Conservation (phyloP, 345 rosid genomes). For the Lepidium didymum region DNA sequence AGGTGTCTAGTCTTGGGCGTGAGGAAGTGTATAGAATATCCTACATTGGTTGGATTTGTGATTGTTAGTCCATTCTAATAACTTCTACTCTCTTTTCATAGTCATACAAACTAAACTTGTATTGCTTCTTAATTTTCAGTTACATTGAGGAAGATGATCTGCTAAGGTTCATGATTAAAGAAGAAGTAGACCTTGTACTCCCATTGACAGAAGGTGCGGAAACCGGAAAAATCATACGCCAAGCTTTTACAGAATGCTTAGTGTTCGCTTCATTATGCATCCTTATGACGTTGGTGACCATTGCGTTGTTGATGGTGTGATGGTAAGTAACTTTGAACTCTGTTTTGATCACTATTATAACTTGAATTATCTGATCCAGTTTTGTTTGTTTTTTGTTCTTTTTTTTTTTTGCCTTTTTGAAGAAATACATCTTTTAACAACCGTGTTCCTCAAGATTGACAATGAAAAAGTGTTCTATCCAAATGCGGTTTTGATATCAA, state of each 20-base stretch:
- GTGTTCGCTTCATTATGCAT: slow-evolving; percentile 95
- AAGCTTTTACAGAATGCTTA: slow-evolving; percentile 61
- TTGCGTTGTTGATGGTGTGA: slow-evolving; percentile 68
- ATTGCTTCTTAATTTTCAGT: slow-evolving; percentile 30
- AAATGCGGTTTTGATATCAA: slow-evolving; percentile 58
- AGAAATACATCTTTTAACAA: slow-evolving; percentile 78
- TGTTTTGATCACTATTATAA: not conserved
- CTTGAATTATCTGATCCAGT: not conserved
- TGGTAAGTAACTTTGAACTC: slow-evolving; percentile 32
- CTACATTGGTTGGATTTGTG: no score
- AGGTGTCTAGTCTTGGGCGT: no score
- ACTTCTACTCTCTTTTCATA: no score
- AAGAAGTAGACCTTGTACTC: slow-evolving; percentile 78
- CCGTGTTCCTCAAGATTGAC: slow-evolving; percentile 73
- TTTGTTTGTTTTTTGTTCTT: no score
- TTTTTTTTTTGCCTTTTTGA: slow-evolving; percentile 38
- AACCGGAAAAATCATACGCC: slow-evolving; percentile 44
- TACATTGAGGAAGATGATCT: slow-evolving; percentile 73
- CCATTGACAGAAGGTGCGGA: slow-evolving; percentile 58
- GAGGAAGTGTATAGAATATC: no score
- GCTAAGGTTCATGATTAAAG: slow-evolving; percentile 73
- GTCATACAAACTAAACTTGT: not conserved
- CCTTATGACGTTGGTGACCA: slow-evolving; percentile 96
- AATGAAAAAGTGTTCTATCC: slow-evolving; percentile 82
- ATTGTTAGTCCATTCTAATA: no score